Percentiles rank a stretch among this genome's conserved stretches.
Conservation (phyloP, 352 stramenopile species). For the Phytophthora pinifolia region DNA sequence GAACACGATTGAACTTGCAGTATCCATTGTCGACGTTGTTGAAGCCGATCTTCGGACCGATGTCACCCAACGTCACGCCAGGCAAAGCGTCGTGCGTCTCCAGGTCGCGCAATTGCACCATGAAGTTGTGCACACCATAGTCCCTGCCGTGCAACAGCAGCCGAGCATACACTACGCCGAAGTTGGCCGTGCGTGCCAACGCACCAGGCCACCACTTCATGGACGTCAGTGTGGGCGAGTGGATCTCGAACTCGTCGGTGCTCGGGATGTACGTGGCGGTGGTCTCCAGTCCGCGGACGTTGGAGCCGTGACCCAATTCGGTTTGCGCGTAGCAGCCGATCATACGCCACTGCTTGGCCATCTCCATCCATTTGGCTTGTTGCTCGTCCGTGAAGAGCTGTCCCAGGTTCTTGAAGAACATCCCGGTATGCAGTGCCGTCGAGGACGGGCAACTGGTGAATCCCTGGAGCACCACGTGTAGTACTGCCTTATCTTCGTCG, state of each 20-base stretch:
- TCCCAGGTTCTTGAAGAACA: constrained; percentile 66
- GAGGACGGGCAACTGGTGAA: constrained; percentile 55
- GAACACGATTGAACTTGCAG: constrained; percentile 54
- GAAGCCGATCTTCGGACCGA: constrained; percentile 73
- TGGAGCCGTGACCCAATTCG: constrained; percentile 89
- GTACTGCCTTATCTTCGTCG: constrained; percentile 51
- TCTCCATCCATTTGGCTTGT: constrained; percentile 60
- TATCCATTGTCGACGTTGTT: constrained; percentile 79
- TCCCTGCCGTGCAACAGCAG: constrained; percentile 83
- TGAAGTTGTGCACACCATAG: constrained; percentile 96
- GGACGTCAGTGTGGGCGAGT: constrained; percentile 94
- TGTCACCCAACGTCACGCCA: constrained; percentile 61
- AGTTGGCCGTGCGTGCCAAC: constrained; percentile 94
- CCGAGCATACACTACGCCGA: constrained; percentile 83
- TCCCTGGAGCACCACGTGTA: constrained; percentile 48
- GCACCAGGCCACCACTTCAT: constrained; percentile 97
- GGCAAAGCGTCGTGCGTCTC: constrained; percentile 62
- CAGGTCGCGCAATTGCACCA: constrained; percentile 93
- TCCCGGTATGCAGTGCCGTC: constrained; percentile 62
- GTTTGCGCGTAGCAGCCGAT: constrained; percentile 88
- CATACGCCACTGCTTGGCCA: constrained; percentile 70
- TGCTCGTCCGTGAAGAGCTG: constrained; percentile 74
- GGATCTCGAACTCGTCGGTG: constrained; percentile 92
- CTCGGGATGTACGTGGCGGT: constrained; percentile 93
- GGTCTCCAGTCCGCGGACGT: constrained; percentile 91